Conservation (phyloP, 257 asterid species). For the Leonotis leonurus region DNA sequence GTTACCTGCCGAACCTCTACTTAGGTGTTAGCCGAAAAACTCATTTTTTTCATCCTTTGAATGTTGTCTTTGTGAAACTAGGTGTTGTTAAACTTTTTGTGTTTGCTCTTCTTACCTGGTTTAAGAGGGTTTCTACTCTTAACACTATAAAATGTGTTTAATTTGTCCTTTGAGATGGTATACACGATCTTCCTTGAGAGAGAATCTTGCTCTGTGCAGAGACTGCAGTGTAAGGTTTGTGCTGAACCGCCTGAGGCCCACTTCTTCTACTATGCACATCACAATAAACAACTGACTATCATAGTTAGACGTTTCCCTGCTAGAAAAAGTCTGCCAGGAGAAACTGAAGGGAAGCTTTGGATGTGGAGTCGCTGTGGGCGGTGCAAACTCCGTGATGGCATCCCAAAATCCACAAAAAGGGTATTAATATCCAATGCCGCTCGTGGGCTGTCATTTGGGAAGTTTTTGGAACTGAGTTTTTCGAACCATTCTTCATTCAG, state of each 20-base stretch:
- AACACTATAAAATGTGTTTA: background rate
- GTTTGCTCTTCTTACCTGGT: background rate
- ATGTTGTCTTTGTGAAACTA: background rate
- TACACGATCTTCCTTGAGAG: too few relatives aligned
- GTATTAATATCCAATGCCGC: conserved; percentile 74
- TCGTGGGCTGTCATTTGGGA: conserved; percentile 83
- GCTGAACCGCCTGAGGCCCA: conserved; percentile 65
- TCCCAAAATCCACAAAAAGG: conserved; percentile 64
- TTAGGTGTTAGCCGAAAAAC: background rate
- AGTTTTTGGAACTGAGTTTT: conserved; percentile 85
- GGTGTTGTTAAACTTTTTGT: background rate
- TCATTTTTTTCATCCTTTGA: background rate
- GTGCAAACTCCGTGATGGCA: conserved; percentile 47
- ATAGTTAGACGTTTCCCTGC: conserved; percentile 63
- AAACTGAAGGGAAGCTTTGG: conserved; percentile 87
- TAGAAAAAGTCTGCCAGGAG: conserved; percentile 59
- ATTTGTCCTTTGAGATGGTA: too few relatives aligned
- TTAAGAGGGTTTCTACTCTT: background rate
- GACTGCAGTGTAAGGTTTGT: conserved; percentile 67
- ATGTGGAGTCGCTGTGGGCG: conserved; percentile 99
- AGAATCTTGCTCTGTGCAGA: conserved; percentile 40
- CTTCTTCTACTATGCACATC: conserved; percentile 73
- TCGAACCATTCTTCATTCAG: conserved; percentile 69
- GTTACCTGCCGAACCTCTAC: background rate
- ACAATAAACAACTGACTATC: conserved; percentile 75